Conservation (phyloP, 345 rosid species). For the Eucalyptus cloeziana region DNA sequence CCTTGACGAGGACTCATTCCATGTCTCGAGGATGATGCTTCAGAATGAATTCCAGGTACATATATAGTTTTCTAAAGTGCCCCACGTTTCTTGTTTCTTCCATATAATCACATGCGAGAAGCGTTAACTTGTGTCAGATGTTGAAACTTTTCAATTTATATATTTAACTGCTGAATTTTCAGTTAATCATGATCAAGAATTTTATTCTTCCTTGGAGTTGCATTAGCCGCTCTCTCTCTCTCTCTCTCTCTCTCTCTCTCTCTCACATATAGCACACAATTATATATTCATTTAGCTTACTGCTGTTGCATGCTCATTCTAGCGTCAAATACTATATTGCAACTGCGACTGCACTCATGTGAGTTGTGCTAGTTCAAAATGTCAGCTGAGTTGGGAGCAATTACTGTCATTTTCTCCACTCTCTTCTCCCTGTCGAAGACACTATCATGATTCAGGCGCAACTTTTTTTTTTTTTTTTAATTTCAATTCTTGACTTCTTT, state of each 20-base stretch:
- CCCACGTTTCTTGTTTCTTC: not conserved
- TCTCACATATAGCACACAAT: not conserved
- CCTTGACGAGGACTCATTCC: constrained; percentile 63
- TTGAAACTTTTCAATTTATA: not conserved
- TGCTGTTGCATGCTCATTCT: not conserved
- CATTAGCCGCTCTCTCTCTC: not conserved
- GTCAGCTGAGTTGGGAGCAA: constrained; percentile 31
- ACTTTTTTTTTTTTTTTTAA: not conserved
- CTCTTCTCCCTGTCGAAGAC: constrained; percentile 1
- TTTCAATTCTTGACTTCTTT: not conserved
- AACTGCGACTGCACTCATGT: not conserved
- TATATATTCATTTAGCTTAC: not conserved
- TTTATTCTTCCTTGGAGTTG: not conserved
- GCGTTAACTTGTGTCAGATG: not conserved
- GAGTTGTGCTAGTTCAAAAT: not conserved
- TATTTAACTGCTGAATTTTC: not conserved
- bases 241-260: not conserved
- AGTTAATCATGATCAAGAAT: not conserved
- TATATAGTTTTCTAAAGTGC: not conserved
- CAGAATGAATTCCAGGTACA: constrained; percentile 79
- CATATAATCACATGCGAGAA: not conserved
- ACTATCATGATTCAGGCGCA: not conserved
- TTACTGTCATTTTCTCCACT: constrained; percentile 5
- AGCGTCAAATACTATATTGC: not conserved
- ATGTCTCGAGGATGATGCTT: constrained; percentile 69